Percentiles rank a stretch among this genome's conserved stretches.
Conservation (phyloP, 176 grass and related monocot genomes). For the Avena sativa region DNA sequence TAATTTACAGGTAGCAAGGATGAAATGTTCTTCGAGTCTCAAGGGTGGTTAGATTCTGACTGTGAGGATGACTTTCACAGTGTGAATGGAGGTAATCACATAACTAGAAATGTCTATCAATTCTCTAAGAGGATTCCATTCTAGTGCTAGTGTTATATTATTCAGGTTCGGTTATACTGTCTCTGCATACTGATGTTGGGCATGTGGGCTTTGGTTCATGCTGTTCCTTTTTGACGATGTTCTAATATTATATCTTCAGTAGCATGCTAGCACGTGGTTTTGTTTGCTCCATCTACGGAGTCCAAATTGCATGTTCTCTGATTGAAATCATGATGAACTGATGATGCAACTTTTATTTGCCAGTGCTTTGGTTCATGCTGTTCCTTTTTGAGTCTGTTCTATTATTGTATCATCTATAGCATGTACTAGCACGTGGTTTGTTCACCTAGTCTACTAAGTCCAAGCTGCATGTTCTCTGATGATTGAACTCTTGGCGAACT, state of each 20-base stretch:
- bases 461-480: constrained; percentile 51
- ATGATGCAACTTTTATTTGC: background rate
- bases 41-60: constrained; percentile 85
- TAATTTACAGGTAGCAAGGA: constrained; percentile 76
- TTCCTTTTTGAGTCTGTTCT: constrained; percentile 22
- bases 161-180: no score
- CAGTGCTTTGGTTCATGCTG: constrained; percentile 12
- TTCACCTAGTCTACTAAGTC: constrained; percentile 24
- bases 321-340: no score
- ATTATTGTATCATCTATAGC: constrained; percentile 36
- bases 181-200: no score
- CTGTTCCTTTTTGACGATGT: no score
- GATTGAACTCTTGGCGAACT: constrained; percentile 25
- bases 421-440: constrained; percentile 35
- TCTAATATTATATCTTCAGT: no score
- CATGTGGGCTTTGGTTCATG: no score
- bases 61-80: constrained; percentile 96
- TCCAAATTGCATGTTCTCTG: no score
- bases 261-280: no score
- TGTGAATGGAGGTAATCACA: constrained; percentile 87
- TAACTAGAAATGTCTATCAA: background rate
- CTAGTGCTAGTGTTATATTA: no score
- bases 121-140: background rate
- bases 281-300: no score
- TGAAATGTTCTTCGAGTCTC: constrained; percentile 87